These are phyloP conservation scores for Cryphonectria japonica DNA, from an alignment of 2,329 filamentous ascomycete species.

Conservation along the genomic window DNA sequence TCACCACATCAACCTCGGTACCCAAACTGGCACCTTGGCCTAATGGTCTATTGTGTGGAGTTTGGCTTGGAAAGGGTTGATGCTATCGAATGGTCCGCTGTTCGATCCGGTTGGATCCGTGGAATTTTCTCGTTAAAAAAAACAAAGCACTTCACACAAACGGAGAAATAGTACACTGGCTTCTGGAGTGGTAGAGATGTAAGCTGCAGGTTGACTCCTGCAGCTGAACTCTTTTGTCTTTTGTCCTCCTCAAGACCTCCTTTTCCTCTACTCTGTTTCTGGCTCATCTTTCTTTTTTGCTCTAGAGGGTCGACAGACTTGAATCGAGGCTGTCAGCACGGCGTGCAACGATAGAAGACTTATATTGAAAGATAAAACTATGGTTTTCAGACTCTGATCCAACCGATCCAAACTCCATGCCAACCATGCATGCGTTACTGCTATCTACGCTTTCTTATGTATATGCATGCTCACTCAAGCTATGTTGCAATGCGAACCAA, in stretches of 20 bases:
- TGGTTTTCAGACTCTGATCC: not conserved
- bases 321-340: not conserved
- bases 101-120: not conserved
- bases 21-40: not conserved
- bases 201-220: not conserved
- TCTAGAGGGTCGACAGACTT: too few species aligned
- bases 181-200: not conserved
- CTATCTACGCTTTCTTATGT: not conserved
- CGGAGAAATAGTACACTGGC: conserved; percentile 3
- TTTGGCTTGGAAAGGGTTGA: conserved; percentile 2
- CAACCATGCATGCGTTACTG: not conserved
- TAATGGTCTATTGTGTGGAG: not conserved
- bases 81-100: not conserved
- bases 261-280: not conserved
- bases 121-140: not conserved
- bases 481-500: not conserved
- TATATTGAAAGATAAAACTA: not conserved
- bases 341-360: not conserved
- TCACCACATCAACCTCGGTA: not conserved
- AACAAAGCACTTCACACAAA: not conserved
- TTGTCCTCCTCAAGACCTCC: not conserved
- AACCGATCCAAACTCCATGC: conserved; percentile 5
- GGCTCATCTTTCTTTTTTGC: not conserved
- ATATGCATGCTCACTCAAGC: conserved; percentile 4
- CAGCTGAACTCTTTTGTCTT: not conserved